These are phyloP conservation scores for Arthroderma uncinatum DNA, from an alignment of 2,329 filamentous ascomycete species.

Conservation along the genomic window DNA sequence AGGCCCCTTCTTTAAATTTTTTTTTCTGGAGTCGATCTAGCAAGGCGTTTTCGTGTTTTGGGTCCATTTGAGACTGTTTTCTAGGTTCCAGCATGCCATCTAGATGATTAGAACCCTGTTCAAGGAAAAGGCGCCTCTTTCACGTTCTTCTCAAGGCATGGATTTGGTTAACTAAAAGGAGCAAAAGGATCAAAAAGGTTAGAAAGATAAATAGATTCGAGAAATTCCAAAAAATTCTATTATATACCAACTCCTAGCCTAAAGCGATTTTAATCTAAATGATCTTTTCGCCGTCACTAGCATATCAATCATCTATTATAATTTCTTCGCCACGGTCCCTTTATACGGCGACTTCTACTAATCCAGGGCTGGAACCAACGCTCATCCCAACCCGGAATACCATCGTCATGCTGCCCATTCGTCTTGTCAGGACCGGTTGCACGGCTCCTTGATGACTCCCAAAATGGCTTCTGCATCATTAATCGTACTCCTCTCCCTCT, in stretches of 20 bases:
- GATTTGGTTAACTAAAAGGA: not conserved
- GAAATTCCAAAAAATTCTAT: not conserved
- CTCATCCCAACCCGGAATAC: slow-evolving; percentile 28
- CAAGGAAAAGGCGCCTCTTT: not conserved
- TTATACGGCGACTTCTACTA: not conserved
- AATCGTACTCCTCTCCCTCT: slow-evolving; percentile 25
- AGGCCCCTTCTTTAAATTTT: not conserved
- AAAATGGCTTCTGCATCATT: slow-evolving; percentile 26
- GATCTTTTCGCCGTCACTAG: not conserved
- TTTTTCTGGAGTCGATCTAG: not conserved
- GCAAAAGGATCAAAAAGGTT: slow-evolving; percentile 1
- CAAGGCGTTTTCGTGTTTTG: slow-evolving; percentile 1
- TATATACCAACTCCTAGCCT: not conserved
- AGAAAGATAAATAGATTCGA: not conserved
- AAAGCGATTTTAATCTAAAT: not conserved
- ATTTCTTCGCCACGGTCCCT: not conserved
- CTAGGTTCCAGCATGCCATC: not conserved
- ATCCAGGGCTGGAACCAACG: slow-evolving; percentile 23
- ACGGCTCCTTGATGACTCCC: slow-evolving; percentile 1
- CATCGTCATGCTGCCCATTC: slow-evolving; percentile 11
- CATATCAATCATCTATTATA: not conserved
- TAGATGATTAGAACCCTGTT: not conserved
- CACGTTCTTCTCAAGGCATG: not conserved
- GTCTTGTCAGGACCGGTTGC: slow-evolving; percentile 7
- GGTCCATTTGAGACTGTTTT: not conserved